Evolutionary conservation across 176 grass and related monocot species (phyloP).

Genomic region (Oryza rufipogon): DNA sequence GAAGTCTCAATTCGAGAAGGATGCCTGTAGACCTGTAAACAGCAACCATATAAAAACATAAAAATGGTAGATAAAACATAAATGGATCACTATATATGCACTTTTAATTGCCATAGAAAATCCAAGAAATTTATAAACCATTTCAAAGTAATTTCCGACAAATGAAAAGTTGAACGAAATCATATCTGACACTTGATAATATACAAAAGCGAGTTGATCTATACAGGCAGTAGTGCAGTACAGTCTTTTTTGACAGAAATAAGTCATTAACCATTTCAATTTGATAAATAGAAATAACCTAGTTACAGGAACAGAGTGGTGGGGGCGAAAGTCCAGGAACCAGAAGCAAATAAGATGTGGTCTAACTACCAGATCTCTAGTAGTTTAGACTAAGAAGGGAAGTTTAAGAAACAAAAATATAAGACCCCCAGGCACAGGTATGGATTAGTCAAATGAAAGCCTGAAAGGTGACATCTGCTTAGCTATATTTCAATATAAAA

Average conservation of each 20-base stretch:
- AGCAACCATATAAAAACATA: not conserved
- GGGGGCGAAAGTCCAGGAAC: not conserved
- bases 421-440: not conserved
- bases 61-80: not conserved
- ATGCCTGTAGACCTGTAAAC: constrained; percentile 71
- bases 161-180: constrained; percentile 5
- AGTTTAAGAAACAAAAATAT: not conserved
- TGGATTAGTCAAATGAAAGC: not conserved
- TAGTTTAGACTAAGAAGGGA: not conserved
- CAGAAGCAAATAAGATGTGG: not conserved
- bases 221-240: not conserved
- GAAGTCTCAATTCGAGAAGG: constrained; percentile 80
- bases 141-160: not conserved
- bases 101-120: constrained; percentile 10
- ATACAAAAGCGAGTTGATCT: constrained; percentile 14
- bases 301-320: not conserved
- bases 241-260: not conserved
- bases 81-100: constrained; percentile 8
- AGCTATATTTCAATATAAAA: constrained; percentile 39
- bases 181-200: not conserved
- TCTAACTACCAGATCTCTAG: not conserved
- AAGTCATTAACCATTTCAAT: not conserved
- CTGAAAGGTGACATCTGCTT: constrained; percentile 1
- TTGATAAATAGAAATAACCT: not conserved
- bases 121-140: constrained; percentile 4